phyloP scores from a whole-genome alignment of 2,329 filamentous ascomycete species.

The Calonectria leucothoes region DNA sequence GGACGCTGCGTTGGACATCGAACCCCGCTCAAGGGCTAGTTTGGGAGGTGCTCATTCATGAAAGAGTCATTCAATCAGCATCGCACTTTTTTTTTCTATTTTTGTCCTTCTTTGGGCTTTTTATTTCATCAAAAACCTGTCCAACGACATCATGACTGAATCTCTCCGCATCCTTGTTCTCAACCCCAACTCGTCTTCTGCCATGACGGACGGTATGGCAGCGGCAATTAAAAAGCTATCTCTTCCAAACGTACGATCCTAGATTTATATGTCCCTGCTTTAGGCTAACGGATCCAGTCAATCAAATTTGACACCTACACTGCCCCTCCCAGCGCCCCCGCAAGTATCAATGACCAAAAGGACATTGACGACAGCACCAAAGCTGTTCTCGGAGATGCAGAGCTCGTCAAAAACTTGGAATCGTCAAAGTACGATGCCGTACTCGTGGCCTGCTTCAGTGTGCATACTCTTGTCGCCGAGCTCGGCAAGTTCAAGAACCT shows the following conservation, averaged over 20 bases:
- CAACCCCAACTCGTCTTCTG: conserved; percentile 81
- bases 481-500: conserved; percentile 55
- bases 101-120: not conserved
- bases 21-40: conserved; percentile 13
- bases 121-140: not conserved
- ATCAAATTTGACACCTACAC: conserved; percentile 73
- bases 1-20: not conserved
- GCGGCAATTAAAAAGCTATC: conserved; percentile 57
- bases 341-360: conserved; percentile 81
- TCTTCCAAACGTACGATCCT: conserved; percentile 38
- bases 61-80: not conserved
- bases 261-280: not conserved
- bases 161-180: conserved; percentile 70
- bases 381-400: conserved; percentile 69
- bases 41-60: not conserved
- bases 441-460: conserved; percentile 89
- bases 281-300: conserved; percentile 44
- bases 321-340: conserved; percentile 69
- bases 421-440: conserved; percentile 75
- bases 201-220: conserved; percentile 77
- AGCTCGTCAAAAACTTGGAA: conserved; percentile 46
- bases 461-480: conserved; percentile 78
- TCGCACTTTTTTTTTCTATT: not conserved
- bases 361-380: conserved; percentile 74
- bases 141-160: conserved; percentile 34